Base-by-base conservation (phyloP, 1,284 basidiomycete genomes). In the Puccinia horiana region DNA sequence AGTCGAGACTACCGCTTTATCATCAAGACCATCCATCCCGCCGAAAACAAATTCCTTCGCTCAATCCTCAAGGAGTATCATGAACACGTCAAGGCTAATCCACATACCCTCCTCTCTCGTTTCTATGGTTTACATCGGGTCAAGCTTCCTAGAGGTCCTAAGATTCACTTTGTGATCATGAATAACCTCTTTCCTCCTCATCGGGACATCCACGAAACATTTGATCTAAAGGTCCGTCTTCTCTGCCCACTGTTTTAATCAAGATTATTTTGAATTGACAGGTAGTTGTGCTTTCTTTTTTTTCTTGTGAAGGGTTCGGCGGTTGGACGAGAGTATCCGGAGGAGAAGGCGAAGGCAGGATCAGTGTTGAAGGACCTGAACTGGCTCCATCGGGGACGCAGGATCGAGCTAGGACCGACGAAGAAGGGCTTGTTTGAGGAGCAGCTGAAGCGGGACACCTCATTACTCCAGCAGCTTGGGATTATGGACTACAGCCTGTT, bases 91-190 rank as follows among this genome's bases (percentile, higher is more conserved):
- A 92, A 92, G 86, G 89, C 88, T 61, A 98, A 99, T 87, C 96
- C 96, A 0, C 96, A 99, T 86, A 98, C 96, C 0, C 89, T 99
- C 4, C 88, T 99, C 2, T 94, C 93, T 23, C 90, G 96, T 20
- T 98, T 99, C 88, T 99, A 98, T 86, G 96, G 96, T 16, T 89
- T 99, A 18, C 96, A 99, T 86, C 93, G 96, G 78, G 96, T 99
- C 84, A 98, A 99, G 88, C 91, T 99, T 4, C 96, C 96, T 0
- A 90, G 91, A 32, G 96, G 96, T 0, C 90, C 91, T 76, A 99
- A 99, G 89, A 98, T 99, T 81, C 96, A 99, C 87, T 99, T 99
- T 87, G 95, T 98, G 81, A 97, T 99, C 88, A 98, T 99, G 96
- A 99, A 99, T 90, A 99, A 99, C 87, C 90, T 99, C 65, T 98